Conservation (phyloP, 805 yeast species). For the Wickerhamomyces bovis region DNA sequence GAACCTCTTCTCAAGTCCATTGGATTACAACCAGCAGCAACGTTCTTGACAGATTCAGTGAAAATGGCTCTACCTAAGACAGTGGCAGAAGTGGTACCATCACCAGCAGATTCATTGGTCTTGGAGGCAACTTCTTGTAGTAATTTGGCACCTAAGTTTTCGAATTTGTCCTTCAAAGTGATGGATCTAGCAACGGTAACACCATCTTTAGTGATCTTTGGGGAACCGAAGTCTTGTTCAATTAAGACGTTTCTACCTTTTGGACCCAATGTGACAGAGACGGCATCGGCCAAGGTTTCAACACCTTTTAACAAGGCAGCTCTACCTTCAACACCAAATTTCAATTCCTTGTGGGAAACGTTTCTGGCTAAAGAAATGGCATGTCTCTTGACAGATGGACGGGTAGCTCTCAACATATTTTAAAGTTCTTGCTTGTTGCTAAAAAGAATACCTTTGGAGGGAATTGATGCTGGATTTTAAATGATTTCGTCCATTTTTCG, state of each 20-base stretch:
- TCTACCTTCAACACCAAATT: conserved; percentile 70
- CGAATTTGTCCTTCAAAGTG: conserved; percentile 84
- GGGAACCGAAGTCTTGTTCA: conserved; percentile 95
- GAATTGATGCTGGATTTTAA: neutral
- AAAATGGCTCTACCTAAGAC: conserved; percentile 94
- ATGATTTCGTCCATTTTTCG: neutral
- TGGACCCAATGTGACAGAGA: conserved; percentile 94
- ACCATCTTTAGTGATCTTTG: conserved; percentile 99
- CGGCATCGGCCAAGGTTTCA: conserved; percentile 83
- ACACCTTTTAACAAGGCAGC: conserved; percentile 83
- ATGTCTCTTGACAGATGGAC: conserved; percentile 22
- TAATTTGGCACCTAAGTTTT: conserved; percentile 94
- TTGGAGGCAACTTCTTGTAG: conserved; percentile 96
- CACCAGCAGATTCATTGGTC: conserved; percentile 98
- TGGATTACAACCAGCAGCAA: conserved; percentile 99
- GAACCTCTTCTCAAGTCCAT: conserved; percentile 99
- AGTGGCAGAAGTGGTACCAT: conserved; percentile 98
- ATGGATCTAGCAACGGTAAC: conserved; percentile 94
- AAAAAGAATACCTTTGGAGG: neutral
- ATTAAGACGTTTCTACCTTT: conserved; percentile 97
- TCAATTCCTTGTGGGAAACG: conserved; percentile 80
- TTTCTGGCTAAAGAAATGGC: conserved; percentile 22
- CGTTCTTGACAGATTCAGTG: conserved; percentile 95
- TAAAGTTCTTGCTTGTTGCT: neutral
- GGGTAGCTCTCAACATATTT: conserved; percentile 22